Evolutionary conservation across 2,329 filamentous ascomycete genomes (phyloP).

Genomic region (Trichothecium sympodiale): DNA sequence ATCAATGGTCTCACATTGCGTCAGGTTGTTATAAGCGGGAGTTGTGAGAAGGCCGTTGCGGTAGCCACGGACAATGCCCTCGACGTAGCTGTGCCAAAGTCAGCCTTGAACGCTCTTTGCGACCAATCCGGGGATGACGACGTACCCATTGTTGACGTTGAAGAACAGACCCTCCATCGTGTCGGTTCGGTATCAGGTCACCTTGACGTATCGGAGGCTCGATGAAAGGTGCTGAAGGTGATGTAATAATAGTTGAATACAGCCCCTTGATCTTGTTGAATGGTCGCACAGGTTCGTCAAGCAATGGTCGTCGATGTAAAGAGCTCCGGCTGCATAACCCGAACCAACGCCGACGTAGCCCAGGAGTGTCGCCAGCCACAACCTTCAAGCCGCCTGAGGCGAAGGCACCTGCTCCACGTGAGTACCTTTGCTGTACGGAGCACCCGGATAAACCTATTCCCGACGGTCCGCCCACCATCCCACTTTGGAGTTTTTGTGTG

Average conservation of each 20-base stretch:
- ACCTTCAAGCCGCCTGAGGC: background rate
- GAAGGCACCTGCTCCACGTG: constrained; percentile 9
- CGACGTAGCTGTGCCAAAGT: constrained; percentile 62
- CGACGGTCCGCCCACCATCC: too few species aligned
- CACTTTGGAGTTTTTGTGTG: too few species aligned
- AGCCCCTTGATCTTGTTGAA: too few species aligned
- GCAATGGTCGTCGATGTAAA: too few species aligned
- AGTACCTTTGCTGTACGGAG: constrained; percentile 6
- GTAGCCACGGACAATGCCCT: constrained; percentile 95
- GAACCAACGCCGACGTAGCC: too few species aligned
- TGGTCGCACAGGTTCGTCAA: too few species aligned
- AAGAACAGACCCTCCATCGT: constrained; percentile 88
- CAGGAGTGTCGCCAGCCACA: too few species aligned
- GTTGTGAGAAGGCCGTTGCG: constrained; percentile 84
- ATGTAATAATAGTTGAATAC: too few species aligned
- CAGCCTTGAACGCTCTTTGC: constrained; percentile 11
- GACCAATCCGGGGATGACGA: constrained; percentile 10
- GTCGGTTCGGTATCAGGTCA: constrained; percentile 3
- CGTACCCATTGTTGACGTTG: constrained; percentile 86
- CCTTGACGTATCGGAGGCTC: too few species aligned
- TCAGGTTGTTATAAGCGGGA: constrained; percentile 89
- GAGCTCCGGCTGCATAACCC: too few species aligned
- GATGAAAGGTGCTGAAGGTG: too few species aligned
- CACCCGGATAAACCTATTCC: too few species aligned
- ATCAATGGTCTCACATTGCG: constrained; percentile 95